phyloP scores from a whole-genome alignment of 192 early-diverging fungal genomes.

The Fimicolochytrium jonesii region DNA sequence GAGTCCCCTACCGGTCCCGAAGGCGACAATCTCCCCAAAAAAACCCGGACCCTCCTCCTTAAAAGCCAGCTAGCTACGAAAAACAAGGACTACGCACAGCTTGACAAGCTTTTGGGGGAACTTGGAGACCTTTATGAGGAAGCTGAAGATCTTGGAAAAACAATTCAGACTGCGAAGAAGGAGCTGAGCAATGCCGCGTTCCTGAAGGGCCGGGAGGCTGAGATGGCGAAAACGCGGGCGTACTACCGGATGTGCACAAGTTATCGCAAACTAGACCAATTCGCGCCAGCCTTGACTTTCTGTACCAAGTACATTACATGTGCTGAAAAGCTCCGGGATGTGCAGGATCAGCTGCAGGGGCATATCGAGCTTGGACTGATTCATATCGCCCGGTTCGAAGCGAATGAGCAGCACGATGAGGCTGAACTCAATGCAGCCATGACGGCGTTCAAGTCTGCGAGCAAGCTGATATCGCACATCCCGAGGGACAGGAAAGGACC shows the following conservation, averaged over 20 bases:
- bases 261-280: conserved; percentile 13
- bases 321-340: conserved; percentile 13
- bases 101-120: neutral
- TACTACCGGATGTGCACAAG: conserved; percentile 7
- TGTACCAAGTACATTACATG: conserved; percentile 1
- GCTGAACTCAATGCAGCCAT: neutral
- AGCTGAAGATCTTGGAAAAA: conserved; percentile 13
- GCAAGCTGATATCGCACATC: neutral
- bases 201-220: neutral
- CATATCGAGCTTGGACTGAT: conserved; percentile 14
- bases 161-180: conserved; percentile 4
- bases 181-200: conserved; percentile 2
- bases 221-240: neutral
- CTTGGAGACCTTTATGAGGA: conserved; percentile 25
- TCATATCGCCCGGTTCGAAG: conserved; percentile 3
- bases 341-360: conserved; percentile 8
- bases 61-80: conserved; percentile 9
- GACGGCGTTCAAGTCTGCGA: neutral
- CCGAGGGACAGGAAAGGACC: neutral
- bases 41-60: conserved; percentile 14
- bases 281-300: conserved; percentile 8
- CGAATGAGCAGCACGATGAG: neutral
- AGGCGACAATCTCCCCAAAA: conserved; percentile 16
- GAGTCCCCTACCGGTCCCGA: neutral
- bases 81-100: conserved; percentile 7